Percentiles rank a stretch among this genome's conserved stretches.
Conservation (phyloP, 2,329 filamentous ascomycete genomes). For the Fusarium nurragi region DNA sequence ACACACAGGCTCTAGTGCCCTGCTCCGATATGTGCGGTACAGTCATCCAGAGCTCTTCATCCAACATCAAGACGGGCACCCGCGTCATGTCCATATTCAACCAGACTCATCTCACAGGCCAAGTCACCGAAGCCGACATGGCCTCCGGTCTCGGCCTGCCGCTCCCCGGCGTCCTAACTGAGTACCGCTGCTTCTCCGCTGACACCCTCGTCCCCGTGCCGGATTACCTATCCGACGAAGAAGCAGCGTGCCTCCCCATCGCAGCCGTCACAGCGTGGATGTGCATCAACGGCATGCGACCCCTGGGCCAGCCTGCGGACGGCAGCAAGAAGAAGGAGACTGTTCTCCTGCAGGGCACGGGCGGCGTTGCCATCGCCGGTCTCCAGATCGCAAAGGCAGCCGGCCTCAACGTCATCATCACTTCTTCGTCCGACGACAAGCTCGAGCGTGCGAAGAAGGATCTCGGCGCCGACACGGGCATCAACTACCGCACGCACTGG, state of each 20-base stretch:
- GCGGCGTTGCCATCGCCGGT: slow-evolving; percentile 62
- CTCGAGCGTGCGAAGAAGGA: slow-evolving; percentile 55
- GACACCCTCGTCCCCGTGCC: slow-evolving; percentile 66
- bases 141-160: slow-evolving; percentile 68
- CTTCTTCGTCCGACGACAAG: slow-evolving; percentile 64
- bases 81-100: slow-evolving; percentile 75
- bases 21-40: slow-evolving; percentile 77
- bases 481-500: slow-evolving; percentile 65
- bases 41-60: slow-evolving; percentile 57
- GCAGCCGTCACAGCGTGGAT: slow-evolving; percentile 73
- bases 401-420: slow-evolving; percentile 62
- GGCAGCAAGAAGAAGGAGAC: slow-evolving; percentile 40
- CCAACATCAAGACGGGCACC: slow-evolving; percentile 63
- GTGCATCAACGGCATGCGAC: slow-evolving; percentile 68
- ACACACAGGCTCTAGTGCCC: slow-evolving; percentile 62
- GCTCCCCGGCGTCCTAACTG: slow-evolving; percentile 64
- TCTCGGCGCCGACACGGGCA: slow-evolving; percentile 61
- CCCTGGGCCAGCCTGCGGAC: slow-evolving; percentile 57
- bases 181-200: slow-evolving; percentile 68
- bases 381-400: slow-evolving; percentile 64
- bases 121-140: slow-evolving; percentile 65
- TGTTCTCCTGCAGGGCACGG: slow-evolving; percentile 64
- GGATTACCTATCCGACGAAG: slow-evolving; percentile 65
- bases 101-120: slow-evolving; percentile 65
- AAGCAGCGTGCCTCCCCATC: slow-evolving; percentile 69